A percentile compares a stretch with the other conserved stretches of the same genome.
phyloP scores from a whole-genome alignment of 2,329 filamentous ascomycete genomes.

The Moelleriella libera region DNA sequence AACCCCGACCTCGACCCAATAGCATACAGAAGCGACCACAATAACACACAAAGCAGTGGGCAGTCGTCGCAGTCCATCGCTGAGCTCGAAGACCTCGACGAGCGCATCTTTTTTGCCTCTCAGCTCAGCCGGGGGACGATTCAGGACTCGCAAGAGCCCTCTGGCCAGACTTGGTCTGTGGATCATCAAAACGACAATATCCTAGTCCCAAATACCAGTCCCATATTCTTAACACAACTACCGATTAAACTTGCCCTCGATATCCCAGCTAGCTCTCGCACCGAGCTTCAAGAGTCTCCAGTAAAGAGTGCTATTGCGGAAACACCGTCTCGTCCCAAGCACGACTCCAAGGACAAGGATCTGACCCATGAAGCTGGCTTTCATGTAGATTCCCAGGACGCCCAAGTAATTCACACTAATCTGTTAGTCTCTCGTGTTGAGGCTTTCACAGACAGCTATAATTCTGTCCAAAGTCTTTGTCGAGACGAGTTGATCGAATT shows the following conservation, averaged over 20 bases:
- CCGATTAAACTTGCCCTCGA: neutral
- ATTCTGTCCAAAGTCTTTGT: neutral
- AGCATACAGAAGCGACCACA: conserved; percentile 19
- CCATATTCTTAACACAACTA: conserved; percentile 7
- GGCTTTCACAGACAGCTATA: conserved; percentile 6
- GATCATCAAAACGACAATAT: neutral
- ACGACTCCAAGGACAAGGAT: neutral
- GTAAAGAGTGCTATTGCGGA: conserved; percentile 1
- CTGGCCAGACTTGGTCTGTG: conserved; percentile 11
- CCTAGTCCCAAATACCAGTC: neutral
- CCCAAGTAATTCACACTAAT: conserved; percentile 10
- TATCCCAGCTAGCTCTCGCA: conserved; percentile 3
- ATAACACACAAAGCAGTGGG: conserved; percentile 14
- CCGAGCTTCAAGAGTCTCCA: neutral
- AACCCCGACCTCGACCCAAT: conserved; percentile 16
- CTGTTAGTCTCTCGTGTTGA: conserved; percentile 6
- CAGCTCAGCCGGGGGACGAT: conserved; percentile 22
- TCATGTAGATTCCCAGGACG: conserved; percentile 12
- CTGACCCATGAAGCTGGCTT: neutral
- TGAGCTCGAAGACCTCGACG: conserved; percentile 20
- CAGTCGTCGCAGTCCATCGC: conserved; percentile 17
- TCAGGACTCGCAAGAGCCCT: conserved; percentile 28
- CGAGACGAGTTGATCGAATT: neutral
- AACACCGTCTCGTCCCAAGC: neutral
- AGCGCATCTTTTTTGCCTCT: conserved; percentile 14